A percentile compares a stretch with the other conserved stretches of the same genome.
These are phyloP conservation scores for Mycena crocata DNA, from an alignment of 768 basidiomycete genomes.

Conservation along the genomic window DNA sequence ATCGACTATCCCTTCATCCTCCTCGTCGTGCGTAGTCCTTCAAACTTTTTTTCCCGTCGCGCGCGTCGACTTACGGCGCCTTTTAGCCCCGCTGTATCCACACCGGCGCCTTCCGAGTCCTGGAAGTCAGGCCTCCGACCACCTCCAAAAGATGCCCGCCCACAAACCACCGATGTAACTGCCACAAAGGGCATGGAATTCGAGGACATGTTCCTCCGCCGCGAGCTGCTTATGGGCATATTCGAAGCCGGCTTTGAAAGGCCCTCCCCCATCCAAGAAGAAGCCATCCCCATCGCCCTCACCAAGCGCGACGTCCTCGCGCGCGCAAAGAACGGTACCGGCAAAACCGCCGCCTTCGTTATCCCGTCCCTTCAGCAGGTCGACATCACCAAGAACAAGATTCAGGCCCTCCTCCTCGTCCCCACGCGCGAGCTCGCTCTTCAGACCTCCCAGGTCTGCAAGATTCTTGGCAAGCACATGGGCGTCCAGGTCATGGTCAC, in stretches of 20 bases:
- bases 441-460: conserved; percentile 99
- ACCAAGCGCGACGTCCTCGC: conserved; percentile 94
- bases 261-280: conserved; percentile 98
- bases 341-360: conserved; percentile 98
- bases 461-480: conserved; percentile 96
- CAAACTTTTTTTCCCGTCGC: conserved; percentile 4
- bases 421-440: conserved; percentile 99
- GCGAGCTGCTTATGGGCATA: conserved; percentile 99
- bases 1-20: conserved; percentile 23
- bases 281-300: conserved; percentile 95
- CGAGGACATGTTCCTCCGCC: conserved; percentile 91
- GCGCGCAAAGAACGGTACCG: conserved; percentile 96
- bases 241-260: conserved; percentile 98
- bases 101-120: conserved; percentile 39
- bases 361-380: conserved; percentile 96
- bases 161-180: conserved; percentile 97
- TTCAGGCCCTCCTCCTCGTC: conserved; percentile 96
- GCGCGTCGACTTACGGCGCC: conserved; percentile 4
- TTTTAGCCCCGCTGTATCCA: conserved; percentile 27
- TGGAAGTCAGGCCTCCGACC: conserved; percentile 87
- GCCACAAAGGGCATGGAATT: conserved; percentile 95
- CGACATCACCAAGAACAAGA: conserved; percentile 85
- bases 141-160: conserved; percentile 91
- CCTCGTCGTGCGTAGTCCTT: conserved; percentile 16
- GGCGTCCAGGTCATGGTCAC: conserved; percentile 98